Conservation (phyloP, 2,329 filamentous ascomycete genomes). For the Fusarium nanum region DNA sequence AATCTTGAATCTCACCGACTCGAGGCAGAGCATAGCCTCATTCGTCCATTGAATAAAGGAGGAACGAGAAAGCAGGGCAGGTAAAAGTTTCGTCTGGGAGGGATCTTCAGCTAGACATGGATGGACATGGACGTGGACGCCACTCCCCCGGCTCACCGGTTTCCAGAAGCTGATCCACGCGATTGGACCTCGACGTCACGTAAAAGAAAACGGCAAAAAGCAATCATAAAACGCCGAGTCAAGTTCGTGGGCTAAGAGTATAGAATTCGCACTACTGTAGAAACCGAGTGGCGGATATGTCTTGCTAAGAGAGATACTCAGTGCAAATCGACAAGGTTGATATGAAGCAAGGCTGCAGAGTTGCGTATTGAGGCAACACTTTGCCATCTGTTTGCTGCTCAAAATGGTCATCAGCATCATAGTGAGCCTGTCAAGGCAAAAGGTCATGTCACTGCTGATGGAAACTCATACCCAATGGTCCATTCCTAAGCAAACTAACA, state of each 20-base stretch:
- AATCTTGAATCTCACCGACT: slow-evolving; percentile 14
- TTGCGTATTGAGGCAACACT: slow-evolving; percentile 3
- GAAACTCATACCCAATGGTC: slow-evolving; percentile 5
- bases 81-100: background rate
- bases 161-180: slow-evolving; percentile 26
- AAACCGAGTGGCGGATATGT: slow-evolving; percentile 10
- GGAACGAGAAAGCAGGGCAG: background rate
- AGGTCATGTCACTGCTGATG: background rate
- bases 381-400: background rate
- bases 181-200: slow-evolving; percentile 19
- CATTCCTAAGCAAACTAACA: background rate
- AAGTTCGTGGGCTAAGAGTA: background rate
- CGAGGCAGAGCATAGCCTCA: background rate
- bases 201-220: background rate
- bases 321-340: slow-evolving; percentile 1
- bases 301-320: slow-evolving; percentile 1
- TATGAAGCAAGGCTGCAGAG: slow-evolving; percentile 1
- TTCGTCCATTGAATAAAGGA: background rate
- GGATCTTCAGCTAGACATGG: slow-evolving; percentile 2
- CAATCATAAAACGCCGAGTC: background rate
- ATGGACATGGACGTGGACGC: slow-evolving; percentile 12
- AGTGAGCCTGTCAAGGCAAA: slow-evolving; percentile 2
- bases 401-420: background rate
- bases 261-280: background rate
- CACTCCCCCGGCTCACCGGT: slow-evolving; percentile 27